Base-by-base conservation (phyloP, 2,329 filamentous ascomycete species). In the Cladophialophora chaetospira region DNA sequence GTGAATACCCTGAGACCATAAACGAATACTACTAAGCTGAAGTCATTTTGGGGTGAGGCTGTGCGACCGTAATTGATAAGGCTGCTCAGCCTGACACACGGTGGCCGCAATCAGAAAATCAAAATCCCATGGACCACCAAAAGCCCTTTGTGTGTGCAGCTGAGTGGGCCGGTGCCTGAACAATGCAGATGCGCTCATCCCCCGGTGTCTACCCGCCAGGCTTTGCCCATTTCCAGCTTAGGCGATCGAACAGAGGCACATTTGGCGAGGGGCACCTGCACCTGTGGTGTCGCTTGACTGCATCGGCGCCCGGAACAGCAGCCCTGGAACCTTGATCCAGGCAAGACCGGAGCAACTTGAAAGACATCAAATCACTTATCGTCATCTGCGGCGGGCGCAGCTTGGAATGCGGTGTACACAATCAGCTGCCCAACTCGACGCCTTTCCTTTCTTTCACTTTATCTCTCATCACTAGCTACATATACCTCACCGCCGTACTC, bases 401-500 rank as follows among this genome's bases (percentile, higher is more conserved):
- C 25, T 36, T 51, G 35, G 48, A 51, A 43, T 51, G 48, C 48
- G 38, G 15, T 10, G 10, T 17, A 42, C 33, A 51, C 25, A 42
- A 43, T 43, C 48, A 43, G 48, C 48, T 51, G 48, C 48, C 48
- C 48, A 51, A 51, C 48, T 33, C 36, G 26, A 51, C 25, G 48
- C 36, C 29, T 26, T 29, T n/a, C 26, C 26, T 21, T 23, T 8
- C 10, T 46, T 31, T 17, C 51, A 36, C 47, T 29, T 31, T 36
- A 35, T 31, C 45, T 40, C 49, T 9, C 29, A 13, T 33, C 13
- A 33, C 13, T 33, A 26, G 31, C 9, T 26, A 40, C 38, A 47
- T 45, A 56, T 56, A 48, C 25, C 40, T 15, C 47, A 28, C 42
- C 58, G 62, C 59, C 63, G 55, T 59, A 49, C 53, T 49, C 33